Evolutionary conservation across 164 flowering plant species (phyloP), one percentile per base, ranked within the genome.

Genomic region (Piper betle): DNA sequence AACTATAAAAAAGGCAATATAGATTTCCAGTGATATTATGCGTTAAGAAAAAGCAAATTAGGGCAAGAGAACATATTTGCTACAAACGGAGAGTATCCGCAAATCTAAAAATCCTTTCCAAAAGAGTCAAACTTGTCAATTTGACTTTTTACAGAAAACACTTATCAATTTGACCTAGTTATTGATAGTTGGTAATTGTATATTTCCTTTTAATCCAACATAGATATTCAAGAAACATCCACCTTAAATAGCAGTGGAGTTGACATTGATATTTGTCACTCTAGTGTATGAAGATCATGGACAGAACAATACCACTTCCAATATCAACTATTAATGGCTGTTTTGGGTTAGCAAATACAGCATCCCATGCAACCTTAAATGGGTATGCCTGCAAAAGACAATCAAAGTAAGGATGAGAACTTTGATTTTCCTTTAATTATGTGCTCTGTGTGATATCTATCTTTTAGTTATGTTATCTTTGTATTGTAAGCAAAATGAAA

Each of bases 321-420:
- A 91, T 77, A 71, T 91, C 97, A 71, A 86, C 92, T 15, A 79
- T 79, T 73, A 91, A 79, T 61, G 94, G 94, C 64, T 63, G 80
- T 61, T 73, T 43, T 67, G 90, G 84, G 78, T 88, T 75, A 69
- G 43, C 25, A 66, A 79, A 88, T 43, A 68, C 65, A 33, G 70
- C 62, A 53, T 62, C 68, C 97, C 97, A 91, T 67, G 86, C 74
- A 60, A 84, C 71, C 65, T 73, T 71, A 67, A 67, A 79, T 39
- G 96, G 91, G 64, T 80, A 91, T 66, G 83, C 92, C 97, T 91
- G 79, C 75, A 77, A 17, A 69, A 59, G 62, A 69, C 7, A 76
- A 68, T 39, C 43, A 37, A 20, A 19, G 12, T 54, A 53, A 16
- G 18, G 62, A 69, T 57, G 38, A 52, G 6, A 57, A 55, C 7